Percentiles rank a stretch among this genome's conserved stretches.
Conservation (phyloP, 257 asterid genomes). For the Penstemon barbatus region DNA sequence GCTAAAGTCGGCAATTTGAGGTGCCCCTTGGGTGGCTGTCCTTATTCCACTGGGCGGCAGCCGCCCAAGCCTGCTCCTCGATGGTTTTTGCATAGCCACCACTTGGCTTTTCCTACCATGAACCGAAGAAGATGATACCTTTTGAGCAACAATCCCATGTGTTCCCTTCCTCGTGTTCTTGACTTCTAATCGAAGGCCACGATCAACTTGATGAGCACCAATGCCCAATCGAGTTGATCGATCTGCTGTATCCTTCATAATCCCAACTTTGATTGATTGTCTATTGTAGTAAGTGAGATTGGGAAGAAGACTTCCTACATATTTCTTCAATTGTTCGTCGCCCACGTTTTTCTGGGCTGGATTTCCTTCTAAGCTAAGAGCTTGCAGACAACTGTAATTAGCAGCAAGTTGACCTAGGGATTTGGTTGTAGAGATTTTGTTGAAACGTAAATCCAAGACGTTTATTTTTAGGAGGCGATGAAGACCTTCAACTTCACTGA, state of each 20-base stretch:
- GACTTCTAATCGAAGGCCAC: slow-evolving; percentile 50
- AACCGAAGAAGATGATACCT: slow-evolving; percentile 39
- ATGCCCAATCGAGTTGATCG: slow-evolving; percentile 64
- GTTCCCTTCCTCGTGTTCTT: slow-evolving; percentile 56
- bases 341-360: slow-evolving; percentile 95
- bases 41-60: slow-evolving; percentile 63
- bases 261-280: slow-evolving; percentile 64
- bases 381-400: slow-evolving; percentile 82
- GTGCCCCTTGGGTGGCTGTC: slow-evolving; percentile 33
- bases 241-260: slow-evolving; percentile 66
- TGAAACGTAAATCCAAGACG: slow-evolving; percentile 85
- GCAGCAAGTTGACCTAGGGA: slow-evolving; percentile 97
- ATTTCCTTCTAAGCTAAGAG: slow-evolving; percentile 90
- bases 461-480: slow-evolving; percentile 88
- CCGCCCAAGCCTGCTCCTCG: slow-evolving; percentile 49
- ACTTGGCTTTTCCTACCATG: slow-evolving; percentile 68
- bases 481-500: slow-evolving; percentile 97
- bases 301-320: slow-evolving; percentile 81
- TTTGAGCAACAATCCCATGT: slow-evolving; percentile 50
- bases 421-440: slow-evolving; percentile 90
- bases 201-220: slow-evolving; percentile 54
- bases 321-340: slow-evolving; percentile 77
- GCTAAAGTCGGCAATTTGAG: slow-evolving; percentile 36
- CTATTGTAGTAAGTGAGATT: slow-evolving; percentile 73
- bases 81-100: slow-evolving; percentile 42